phyloP scores from a whole-genome alignment of 2,329 filamentous ascomycete genomes.

The Karstenula rhodostoma region DNA sequence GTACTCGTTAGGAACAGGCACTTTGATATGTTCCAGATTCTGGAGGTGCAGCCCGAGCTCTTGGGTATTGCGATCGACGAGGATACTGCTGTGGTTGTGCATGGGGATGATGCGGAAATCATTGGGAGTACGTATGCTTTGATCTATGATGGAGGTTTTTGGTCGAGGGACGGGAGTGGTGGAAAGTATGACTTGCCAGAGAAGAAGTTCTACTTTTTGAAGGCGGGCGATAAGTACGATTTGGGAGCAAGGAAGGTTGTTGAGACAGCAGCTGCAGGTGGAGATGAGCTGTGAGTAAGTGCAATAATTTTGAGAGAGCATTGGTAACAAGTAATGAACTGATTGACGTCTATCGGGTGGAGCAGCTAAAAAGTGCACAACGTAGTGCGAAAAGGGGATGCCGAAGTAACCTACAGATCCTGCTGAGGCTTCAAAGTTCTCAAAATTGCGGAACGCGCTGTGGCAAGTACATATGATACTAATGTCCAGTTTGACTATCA shows the following conservation, averaged over 20 bases:
- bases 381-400: too few species aligned
- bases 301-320: not conserved
- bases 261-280: not conserved
- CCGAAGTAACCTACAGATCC: not conserved
- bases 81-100: constrained; percentile 35
- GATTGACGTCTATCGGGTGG: not conserved
- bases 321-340: too few species aligned
- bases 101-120: constrained; percentile 31
- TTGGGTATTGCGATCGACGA: constrained; percentile 36
- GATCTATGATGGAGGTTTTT: constrained; percentile 35
- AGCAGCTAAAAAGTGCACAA: too few species aligned
- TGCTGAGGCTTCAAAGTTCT: not conserved
- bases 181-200: constrained; percentile 24
- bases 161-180: constrained; percentile 35
- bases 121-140: constrained; percentile 37
- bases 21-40: constrained; percentile 37
- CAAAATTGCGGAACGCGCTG: too few species aligned
- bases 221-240: constrained; percentile 31
- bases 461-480: too few species aligned
- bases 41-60: constrained; percentile 29
- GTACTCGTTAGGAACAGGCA: constrained; percentile 36
- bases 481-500: too few species aligned
- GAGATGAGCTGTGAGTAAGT: not conserved
- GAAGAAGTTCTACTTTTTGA: constrained; percentile 34
- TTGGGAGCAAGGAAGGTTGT: constrained; percentile 26